Base-by-base conservation (phyloP, 305 asterid species). In the Fraxinus platypoda region DNA sequence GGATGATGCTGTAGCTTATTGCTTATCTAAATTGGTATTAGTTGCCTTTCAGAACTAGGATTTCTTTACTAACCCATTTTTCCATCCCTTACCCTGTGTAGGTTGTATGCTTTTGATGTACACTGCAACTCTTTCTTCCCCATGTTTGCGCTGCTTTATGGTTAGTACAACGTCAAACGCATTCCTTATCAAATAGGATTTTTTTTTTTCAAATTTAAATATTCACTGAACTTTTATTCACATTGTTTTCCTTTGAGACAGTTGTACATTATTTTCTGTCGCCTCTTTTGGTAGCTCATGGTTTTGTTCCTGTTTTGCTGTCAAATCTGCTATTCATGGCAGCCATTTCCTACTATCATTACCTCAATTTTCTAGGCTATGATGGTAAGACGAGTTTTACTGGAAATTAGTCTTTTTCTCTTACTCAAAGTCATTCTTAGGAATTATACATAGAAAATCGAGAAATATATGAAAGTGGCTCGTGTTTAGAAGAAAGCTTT, bases 111-210 rank as follows among this genome's bases (percentile, higher is more conserved):
- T 71, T 96, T 96, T 91, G 99, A 96, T 87, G 98, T 96, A 70
- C 98, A 96, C 90, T 93, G 98, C 97, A 96, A 96, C 93, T 94
- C 98, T 87, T 96, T 94, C 94, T 96, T 96, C 90, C 98, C 99
- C 49, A 75, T 93, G 94, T 93, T 93, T 82, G 92, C 88, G 75
- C 88, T 96, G 87, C 95, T 96, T 66, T 92, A 96, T 71, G 98
- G 98, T 96, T 84, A 83, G 94, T 74, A n/a, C 49, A 19, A 75
- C 33, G 25, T 79, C 46, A 54, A 83, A 21, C 52, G 12, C 70
- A 73, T 37, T 31, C 43, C 72, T 37, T 49, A 38, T 38, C 1
- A 19, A 46, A 37, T 73, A 71, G 43, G 52, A 15, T 49, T 3
- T 46, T 49, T 34, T 71, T 71, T 66, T 15, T 73, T 62, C 2